phyloP scores from a whole-genome alignment of 2,329 filamentous ascomycete species.

The Paraphoma sp. region DNA sequence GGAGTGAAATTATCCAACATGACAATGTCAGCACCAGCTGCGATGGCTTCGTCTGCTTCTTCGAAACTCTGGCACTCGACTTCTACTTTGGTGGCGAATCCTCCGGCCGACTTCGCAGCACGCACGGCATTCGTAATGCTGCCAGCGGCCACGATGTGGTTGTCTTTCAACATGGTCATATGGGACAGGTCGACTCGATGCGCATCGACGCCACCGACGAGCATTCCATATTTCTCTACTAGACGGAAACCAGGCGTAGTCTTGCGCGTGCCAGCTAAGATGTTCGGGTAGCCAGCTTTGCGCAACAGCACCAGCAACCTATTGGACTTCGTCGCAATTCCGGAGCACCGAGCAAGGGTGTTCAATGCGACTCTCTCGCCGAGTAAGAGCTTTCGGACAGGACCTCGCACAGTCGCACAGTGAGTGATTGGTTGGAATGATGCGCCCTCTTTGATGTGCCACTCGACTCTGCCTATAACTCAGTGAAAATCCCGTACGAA shows the following conservation, averaged over 20 bases:
- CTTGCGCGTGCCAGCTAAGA: conserved; percentile 93
- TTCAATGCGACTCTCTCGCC: conserved; percentile 94
- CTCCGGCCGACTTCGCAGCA: conserved; percentile 82
- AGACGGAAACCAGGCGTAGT: conserved; percentile 95
- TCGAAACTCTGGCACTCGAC: conserved; percentile 90
- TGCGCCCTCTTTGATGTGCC: conserved; percentile 80
- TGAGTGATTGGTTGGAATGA: conserved; percentile 65
- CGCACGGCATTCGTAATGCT: conserved; percentile 85
- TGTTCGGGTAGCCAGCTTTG: conserved; percentile 75
- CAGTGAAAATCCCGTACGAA: neutral
- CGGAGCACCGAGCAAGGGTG: conserved; percentile 86
- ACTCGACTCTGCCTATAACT: conserved; percentile 68
- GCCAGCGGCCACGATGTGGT: conserved; percentile 89
- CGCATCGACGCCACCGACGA: conserved; percentile 88
- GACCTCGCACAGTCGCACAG: conserved; percentile 83
- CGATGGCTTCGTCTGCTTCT: conserved; percentile 90
- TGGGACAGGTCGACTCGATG: conserved; percentile 86
- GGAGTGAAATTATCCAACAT: conserved; percentile 97
- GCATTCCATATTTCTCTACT: conserved; percentile 98
- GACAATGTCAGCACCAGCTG: conserved; percentile 89
- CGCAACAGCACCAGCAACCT: conserved; percentile 60
- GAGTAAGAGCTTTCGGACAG: conserved; percentile 82
- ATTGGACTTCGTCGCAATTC: conserved; percentile 74
- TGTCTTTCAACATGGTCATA: conserved; percentile 99
- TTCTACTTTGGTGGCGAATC: conserved; percentile 93